phyloP scores from a whole-genome alignment of 352 stramenopile species.

The Pythium folliculosum region DNA sequence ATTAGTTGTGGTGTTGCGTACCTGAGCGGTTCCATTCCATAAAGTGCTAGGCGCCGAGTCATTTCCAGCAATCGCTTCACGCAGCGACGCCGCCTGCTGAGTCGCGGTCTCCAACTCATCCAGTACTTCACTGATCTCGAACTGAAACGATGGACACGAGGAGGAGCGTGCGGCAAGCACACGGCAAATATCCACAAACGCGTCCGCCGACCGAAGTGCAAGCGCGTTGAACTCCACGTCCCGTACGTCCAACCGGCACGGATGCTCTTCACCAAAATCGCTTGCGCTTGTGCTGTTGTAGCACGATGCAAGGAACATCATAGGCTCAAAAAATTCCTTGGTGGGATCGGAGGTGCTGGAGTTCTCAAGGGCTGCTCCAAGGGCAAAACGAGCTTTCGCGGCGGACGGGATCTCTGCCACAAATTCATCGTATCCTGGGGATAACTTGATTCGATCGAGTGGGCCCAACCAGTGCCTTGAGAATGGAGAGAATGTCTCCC shows the following conservation, averaged over 20 bases:
- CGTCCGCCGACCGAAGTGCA: constrained; percentile 59
- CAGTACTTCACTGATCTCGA: constrained; percentile 45
- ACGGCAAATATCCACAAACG: constrained; percentile 64
- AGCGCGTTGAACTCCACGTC: constrained; percentile 86
- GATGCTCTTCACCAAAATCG: background rate
- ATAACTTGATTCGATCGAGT: constrained; percentile 47
- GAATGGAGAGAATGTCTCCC: constrained; percentile 82
- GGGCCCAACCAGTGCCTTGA: constrained; percentile 65
- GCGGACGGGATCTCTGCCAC: constrained; percentile 46
- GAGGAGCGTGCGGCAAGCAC: constrained; percentile 67
- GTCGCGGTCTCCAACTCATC: constrained; percentile 41
- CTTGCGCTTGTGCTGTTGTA: background rate
- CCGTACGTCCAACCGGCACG: constrained; percentile 46
- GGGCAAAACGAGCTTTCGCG: constrained; percentile 52
- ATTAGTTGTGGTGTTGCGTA: constrained; percentile 12
- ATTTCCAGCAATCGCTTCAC: constrained; percentile 46
- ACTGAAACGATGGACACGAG: constrained; percentile 49
- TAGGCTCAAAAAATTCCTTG: constrained; percentile 73
- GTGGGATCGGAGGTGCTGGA: constrained; percentile 34
- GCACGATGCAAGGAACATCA: constrained; percentile 69
- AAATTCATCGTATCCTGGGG: constrained; percentile 47
- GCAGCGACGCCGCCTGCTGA: constrained; percentile 32
- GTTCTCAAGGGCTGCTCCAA: constrained; percentile 41
- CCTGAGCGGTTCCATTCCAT: constrained; percentile 63
- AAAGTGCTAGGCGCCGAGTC: constrained; percentile 39